Conservation (phyloP, 345 rosid genomes). For the Melastoma malabathricum region DNA sequence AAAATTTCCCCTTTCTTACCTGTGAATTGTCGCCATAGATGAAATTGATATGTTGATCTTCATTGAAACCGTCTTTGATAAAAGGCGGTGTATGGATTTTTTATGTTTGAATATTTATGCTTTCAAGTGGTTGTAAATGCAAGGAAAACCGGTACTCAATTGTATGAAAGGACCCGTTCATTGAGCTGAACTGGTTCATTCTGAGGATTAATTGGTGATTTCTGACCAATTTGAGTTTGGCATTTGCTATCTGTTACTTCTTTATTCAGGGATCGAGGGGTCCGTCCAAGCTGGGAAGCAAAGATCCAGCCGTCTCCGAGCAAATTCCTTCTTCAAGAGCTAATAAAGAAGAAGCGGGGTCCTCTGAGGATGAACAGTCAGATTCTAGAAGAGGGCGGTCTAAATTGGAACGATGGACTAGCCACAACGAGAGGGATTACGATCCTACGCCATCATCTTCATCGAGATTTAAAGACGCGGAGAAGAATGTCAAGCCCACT, state of each 20-base stretch:
- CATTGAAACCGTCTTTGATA: too few relatives aligned
- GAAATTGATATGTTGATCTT: too few relatives aligned
- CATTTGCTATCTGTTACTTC: slow-evolving; percentile 20
- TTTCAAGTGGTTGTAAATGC: too few relatives aligned
- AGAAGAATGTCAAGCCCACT: slow-evolving; percentile 23
- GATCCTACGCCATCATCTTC: slow-evolving; percentile 49
- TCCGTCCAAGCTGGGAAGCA: slow-evolving; percentile 27
- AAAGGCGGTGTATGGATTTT: too few relatives aligned
- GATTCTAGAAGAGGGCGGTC: slow-evolving; percentile 76
- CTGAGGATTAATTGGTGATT: slow-evolving; percentile 3
- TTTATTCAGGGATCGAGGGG: slow-evolving; percentile 46
- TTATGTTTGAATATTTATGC: too few relatives aligned
- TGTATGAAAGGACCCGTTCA: too few relatives aligned
- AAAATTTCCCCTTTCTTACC: too few relatives aligned
- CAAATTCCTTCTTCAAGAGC: slow-evolving; percentile 40
- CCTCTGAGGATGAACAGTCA: slow-evolving; percentile 68
- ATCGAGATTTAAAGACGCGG: slow-evolving; percentile 48
- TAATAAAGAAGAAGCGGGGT: slow-evolving; percentile 46
- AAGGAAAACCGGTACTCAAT: too few relatives aligned
- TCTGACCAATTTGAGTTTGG: slow-evolving; percentile 10
- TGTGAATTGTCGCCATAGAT: too few relatives aligned
- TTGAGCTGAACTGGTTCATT: slow-evolving; percentile 1
- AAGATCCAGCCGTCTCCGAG: slow-evolving; percentile 20
- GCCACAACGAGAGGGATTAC: slow-evolving; percentile 82
- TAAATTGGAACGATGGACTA: slow-evolving; percentile 87